A percentile compares a stretch with the other conserved stretches of the same genome.
These are phyloP conservation scores for Amphicarpaea edgeworthii DNA, from an alignment of 306 rosid genomes.

Conservation along the genomic window DNA sequence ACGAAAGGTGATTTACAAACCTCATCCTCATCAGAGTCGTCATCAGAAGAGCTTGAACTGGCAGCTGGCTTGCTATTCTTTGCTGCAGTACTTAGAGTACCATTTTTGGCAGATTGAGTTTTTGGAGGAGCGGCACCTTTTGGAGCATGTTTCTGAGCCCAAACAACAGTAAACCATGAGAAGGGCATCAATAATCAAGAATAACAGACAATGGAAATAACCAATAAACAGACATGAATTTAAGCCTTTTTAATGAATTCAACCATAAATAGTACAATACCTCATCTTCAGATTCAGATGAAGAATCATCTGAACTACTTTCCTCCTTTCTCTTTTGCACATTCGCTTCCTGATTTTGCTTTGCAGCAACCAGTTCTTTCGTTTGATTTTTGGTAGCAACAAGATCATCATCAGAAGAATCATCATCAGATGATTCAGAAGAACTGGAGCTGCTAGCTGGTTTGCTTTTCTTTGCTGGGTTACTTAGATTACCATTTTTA, in stretches of 20 bases:
- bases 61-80: slow-evolving; percentile 45
- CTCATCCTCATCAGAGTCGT: slow-evolving; percentile 53
- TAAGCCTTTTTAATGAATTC: background rate
- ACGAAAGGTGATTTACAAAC: slow-evolving; percentile 46
- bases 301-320: no score
- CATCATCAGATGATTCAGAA: background rate
- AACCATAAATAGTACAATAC: background rate
- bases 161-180: no score
- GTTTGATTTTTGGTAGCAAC: no score
- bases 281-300: background rate
- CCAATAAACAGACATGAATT: background rate
- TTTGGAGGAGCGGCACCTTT: background rate
- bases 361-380: no score
- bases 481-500: background rate
- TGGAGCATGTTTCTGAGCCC: slow-evolving; percentile 33
- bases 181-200: no score
- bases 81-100: background rate
- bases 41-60: slow-evolving; percentile 39
- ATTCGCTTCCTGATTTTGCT: no score
- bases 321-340: no score
- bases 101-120: background rate
- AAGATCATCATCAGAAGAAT: background rate
- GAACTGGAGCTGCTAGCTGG: background rate
- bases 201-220: no score
- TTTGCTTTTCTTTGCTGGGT: background rate